Conservation (phyloP, 345 rosid species). For the Rhodamnia rubescens region DNA sequence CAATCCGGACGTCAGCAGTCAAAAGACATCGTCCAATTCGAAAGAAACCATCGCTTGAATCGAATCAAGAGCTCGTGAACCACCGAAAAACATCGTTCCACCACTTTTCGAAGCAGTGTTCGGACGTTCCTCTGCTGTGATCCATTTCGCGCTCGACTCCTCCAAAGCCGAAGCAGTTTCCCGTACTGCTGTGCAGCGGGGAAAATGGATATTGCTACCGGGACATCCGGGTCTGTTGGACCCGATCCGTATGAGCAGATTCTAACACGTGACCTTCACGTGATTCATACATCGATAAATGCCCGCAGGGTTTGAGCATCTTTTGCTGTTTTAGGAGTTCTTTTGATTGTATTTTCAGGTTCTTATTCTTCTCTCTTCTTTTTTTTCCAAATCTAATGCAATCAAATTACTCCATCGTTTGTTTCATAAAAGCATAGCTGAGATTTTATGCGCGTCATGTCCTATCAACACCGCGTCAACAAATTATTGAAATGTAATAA, state of each 20-base stretch:
- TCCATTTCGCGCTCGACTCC: too few species aligned
- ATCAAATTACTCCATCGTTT: too few species aligned
- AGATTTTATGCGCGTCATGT: too few species aligned
- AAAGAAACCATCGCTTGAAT: background rate
- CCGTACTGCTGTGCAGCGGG: background rate
- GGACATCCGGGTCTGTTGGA: background rate
- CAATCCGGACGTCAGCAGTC: background rate
- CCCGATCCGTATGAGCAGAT: background rate
- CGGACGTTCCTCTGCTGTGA: background rate
- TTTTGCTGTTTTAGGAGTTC: background rate
- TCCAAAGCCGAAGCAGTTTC: too few species aligned
- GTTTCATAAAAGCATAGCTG: too few species aligned
- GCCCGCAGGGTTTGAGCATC: background rate
- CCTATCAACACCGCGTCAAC: too few species aligned
- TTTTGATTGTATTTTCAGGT: background rate
- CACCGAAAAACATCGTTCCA: background rate
- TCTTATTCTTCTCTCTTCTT: background rate
- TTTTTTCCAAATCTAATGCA: too few species aligned
- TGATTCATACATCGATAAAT: background rate
- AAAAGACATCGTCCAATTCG: background rate
- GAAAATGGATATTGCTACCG: background rate
- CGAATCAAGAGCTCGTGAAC: background rate
- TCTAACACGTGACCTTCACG: background rate
- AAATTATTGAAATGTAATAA: too few species aligned
- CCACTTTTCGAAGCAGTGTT: background rate